Evolutionary conservation across 2,329 filamentous ascomycete species (phyloP), one percentile per base, ranked within the genome.

Genomic region (Cryphonectria parasitica): DNA sequence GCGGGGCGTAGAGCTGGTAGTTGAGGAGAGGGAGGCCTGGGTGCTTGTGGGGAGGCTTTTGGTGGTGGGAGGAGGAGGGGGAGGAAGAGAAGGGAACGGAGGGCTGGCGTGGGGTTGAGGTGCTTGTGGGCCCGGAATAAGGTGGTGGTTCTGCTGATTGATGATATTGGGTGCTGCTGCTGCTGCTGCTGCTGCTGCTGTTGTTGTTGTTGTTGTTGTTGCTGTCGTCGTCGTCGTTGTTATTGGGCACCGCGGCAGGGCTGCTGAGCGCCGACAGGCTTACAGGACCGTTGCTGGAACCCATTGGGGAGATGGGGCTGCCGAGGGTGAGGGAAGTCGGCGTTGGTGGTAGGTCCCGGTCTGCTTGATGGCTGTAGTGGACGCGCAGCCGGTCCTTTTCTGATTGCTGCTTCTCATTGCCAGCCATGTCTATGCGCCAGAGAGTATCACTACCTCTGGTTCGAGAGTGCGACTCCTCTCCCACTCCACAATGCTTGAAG

Each of bases 1-100:
- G 83, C 22, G 85, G 86, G 8, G 79, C 79, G 77, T 89, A 89
- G 25, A 84, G 80, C n/a, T 82, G 80, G 77, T 87, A 87, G 77
- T 87, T 84, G 22, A 87, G 75, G 31, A 76, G 75, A 0, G 85
- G 85, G 7, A 87, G 81, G 8, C 85, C 85, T 1, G 83, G 82
- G 72, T 86, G 84, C 36, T 78, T 79, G 58, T 80, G 80, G 3
- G 78, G 76, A 7, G 76, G 77, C 31, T 75, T 3, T 77, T 77
- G 13, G 76, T 78, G 28, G 74, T 78, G 22, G 11, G 15, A 15
- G 17, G 43, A 45, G 77, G 77, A 17, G 76, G 78, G 28, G 74
- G 78, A 49, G 15, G 17, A 17, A 5, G 41, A 43, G 77, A 76
- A 15, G 76, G 78, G 28, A 7, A 36, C 3, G 74, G 78, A 31